Conservation (phyloP, 495 filamentous ascomycete species). For the Talaromyces wortmannii region DNA sequence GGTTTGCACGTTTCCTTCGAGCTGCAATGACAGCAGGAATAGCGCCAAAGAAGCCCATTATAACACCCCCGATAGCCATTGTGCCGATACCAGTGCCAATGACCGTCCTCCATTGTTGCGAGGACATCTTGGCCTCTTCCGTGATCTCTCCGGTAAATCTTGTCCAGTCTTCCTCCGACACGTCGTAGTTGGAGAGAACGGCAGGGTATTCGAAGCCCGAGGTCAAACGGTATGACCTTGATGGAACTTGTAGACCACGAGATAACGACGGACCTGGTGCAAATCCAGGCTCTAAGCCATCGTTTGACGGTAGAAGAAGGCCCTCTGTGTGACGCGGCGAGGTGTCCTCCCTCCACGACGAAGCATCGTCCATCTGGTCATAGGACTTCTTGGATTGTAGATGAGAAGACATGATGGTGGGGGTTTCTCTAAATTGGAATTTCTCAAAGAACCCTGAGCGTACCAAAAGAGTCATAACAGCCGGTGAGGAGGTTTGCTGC, state of each 20-base stretch:
- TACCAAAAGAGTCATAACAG: too few relatives aligned
- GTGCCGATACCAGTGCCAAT: constrained; percentile 26
- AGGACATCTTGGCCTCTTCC: constrained; percentile 22
- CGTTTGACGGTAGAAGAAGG: constrained; percentile 3
- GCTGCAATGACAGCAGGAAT: constrained; percentile 22
- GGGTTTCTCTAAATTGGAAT: too few relatives aligned
- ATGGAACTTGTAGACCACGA: constrained; percentile 27
- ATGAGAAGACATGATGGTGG: not conserved
- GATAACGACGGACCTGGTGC: constrained; percentile 9
- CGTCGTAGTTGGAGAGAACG: constrained; percentile 12
- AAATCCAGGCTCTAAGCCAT: constrained; percentile 12
- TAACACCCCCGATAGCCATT: constrained; percentile 24
- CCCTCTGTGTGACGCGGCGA: not conserved
- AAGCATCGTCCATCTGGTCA: not conserved
- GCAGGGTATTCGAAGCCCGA: constrained; percentile 29
- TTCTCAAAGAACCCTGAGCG: too few relatives aligned
- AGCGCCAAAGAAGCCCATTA: constrained; percentile 24
- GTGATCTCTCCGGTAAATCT: constrained; percentile 22
- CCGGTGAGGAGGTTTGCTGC: too few relatives aligned
- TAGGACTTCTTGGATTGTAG: not conserved
- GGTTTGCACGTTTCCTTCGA: constrained; percentile 8
- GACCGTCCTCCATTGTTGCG: constrained; percentile 24
- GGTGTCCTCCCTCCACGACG: not conserved
- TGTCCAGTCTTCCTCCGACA: constrained; percentile 19
- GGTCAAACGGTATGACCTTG: constrained; percentile 14